Base-by-base conservation (phyloP, 2,329 filamentous ascomycete species). In the Scleromitrula shiraiana region DNA sequence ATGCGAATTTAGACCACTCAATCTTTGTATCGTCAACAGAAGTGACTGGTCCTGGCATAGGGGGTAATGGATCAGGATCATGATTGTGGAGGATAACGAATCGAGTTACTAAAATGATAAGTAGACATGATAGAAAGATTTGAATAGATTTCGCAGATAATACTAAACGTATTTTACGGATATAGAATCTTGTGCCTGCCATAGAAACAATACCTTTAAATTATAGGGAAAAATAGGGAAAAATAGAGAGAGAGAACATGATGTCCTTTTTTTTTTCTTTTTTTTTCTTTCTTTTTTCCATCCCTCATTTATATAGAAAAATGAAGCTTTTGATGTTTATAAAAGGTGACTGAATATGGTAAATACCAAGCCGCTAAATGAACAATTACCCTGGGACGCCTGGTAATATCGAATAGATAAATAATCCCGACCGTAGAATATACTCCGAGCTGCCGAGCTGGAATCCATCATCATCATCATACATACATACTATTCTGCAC, bases 1-100 rank as follows among this genome's bases (percentile, higher is more conserved):
- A 61, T 19, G 53, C 51, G 14, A 58, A 48, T 43, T 57, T 53
- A 15, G 42, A 50, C 59, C 58, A 62, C 30, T 61, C 53, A 33
- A 59, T 57, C 6, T 46, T 33, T 32, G 15, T 3, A 22, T 55
- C 50, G 4, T 60, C 58, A 5, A 61, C 54, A 2, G 24, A 49
- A 12, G 30, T 52, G 3, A 40, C 47, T 2, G 58, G 58, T 5
- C 51, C 53, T 7, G 49, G 43, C 19, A 44, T 41, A 10, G 30
- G 32, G 5, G 39, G 33, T 7, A 46, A 15, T 9, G 46, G 43
- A 14, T 55, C 49, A 6, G 35, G 27, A 30, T 59, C 54, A 41
- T 59, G 53, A 22, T 58, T 59, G 41, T 60, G 51, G 15, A 51
- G 46, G 6, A 59, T 30, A 1, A 59, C 52, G 53, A 52, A 59